These are phyloP conservation scores for Heterobasidion occidentale DNA, from an alignment of 1,284 basidiomycete genomes.

Conservation along the genomic window DNA sequence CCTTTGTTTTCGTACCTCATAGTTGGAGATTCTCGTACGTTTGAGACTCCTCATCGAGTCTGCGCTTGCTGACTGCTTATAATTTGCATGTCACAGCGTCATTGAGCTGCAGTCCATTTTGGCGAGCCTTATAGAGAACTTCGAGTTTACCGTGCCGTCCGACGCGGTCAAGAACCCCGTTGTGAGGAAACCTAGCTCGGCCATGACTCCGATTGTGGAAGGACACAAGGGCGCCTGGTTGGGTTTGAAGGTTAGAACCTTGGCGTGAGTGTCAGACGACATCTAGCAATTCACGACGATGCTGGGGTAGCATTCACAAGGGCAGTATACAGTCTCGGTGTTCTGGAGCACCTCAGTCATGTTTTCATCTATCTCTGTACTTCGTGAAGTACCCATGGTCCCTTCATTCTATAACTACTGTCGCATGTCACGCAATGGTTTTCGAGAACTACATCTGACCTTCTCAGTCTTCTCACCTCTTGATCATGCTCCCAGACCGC, in stretches of 20 bases:
- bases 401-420: too few relatives aligned
- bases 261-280: not conserved
- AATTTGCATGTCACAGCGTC: conserved; percentile 10
- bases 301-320: too few relatives aligned
- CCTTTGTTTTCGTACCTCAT: not conserved
- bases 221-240: not conserved
- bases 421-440: too few relatives aligned
- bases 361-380: too few relatives aligned
- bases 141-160: conserved; percentile 15
- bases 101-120: conserved; percentile 18
- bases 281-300: too few relatives aligned
- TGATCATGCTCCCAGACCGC: too few relatives aligned
- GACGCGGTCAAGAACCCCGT: not conserved
- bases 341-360: too few relatives aligned
- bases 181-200: not conserved
- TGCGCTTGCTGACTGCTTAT: too few relatives aligned
- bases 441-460: too few relatives aligned
- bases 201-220: conserved; percentile 1
- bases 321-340: too few relatives aligned
- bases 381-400: too few relatives aligned
- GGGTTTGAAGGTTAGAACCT: conserved; percentile 1
- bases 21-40: conserved; percentile 2
- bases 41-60: not conserved
- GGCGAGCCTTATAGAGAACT: conserved; percentile 16
- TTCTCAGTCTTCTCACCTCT: too few relatives aligned